Percentiles rank a stretch among this genome's conserved stretches.
phyloP scores from a whole-genome alignment of 495 filamentous ascomycete species.

The Hyaloscypha hepaticicola region DNA sequence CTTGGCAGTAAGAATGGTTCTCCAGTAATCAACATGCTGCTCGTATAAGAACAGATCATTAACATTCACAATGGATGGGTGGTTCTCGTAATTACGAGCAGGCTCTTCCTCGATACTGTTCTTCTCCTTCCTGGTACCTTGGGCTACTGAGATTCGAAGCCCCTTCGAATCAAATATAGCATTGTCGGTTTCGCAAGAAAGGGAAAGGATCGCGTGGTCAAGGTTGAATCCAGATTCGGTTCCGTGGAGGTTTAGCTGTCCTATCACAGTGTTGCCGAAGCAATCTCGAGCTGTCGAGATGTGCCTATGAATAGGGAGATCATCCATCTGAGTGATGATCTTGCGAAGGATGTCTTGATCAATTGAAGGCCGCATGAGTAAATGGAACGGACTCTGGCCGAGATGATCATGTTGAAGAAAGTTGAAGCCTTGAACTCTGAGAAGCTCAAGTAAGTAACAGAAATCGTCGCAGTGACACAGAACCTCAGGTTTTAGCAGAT shows the following conservation, averaged over 20 bases:
- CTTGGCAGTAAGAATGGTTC: slow-evolving; percentile 1
- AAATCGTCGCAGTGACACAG: slow-evolving; percentile 27
- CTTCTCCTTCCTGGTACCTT: not conserved
- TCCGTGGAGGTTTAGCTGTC: slow-evolving; percentile 2
- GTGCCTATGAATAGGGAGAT: not conserved
- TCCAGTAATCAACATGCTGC: slow-evolving; percentile 9
- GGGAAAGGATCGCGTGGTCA: slow-evolving; percentile 7
- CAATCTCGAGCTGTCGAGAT: slow-evolving; percentile 10
- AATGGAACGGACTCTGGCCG: slow-evolving; percentile 46
- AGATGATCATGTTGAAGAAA: slow-evolving; percentile 43
- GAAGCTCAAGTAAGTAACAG: not conserved
- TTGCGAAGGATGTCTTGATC: not conserved
- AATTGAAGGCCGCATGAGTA: not conserved
- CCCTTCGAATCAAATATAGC: slow-evolving; percentile 1
- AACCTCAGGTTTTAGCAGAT: slow-evolving; percentile 42
- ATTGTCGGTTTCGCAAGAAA: slow-evolving; percentile 5
- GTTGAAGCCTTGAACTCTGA: slow-evolving; percentile 29
- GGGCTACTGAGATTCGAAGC: not conserved
- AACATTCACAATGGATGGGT: not conserved
- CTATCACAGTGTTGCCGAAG: slow-evolving; percentile 2
- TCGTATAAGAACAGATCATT: slow-evolving; percentile 5
- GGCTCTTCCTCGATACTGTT: not conserved
- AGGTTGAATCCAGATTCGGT: not conserved
- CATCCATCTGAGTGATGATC: not conserved
- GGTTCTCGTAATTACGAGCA: slow-evolving; percentile 4